Evolutionary conservation across 805 yeast genomes (phyloP).

Genomic region (Cyberlindnera petersonii): DNA sequence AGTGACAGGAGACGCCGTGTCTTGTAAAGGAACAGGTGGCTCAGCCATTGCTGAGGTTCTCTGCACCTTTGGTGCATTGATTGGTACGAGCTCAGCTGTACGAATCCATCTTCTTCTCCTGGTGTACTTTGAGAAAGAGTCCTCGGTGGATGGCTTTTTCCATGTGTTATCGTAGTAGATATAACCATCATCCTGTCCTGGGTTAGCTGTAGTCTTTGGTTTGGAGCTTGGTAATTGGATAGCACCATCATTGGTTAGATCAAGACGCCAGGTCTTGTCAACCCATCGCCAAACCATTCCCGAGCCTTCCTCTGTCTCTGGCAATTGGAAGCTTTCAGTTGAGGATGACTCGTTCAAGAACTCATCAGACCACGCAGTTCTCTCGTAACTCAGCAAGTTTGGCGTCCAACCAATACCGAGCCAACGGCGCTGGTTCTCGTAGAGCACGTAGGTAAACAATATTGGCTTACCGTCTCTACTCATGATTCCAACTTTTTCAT

Average conservation of each 20-base stretch:
- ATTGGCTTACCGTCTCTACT: slow-evolving; percentile 47
- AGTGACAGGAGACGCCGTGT: slow-evolving; percentile 16
- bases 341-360: slow-evolving; percentile 81
- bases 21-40: slow-evolving; percentile 3
- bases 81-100: slow-evolving; percentile 76
- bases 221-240: slow-evolving; percentile 64
- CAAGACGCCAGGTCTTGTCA: slow-evolving; percentile 88
- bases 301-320: slow-evolving; percentile 62
- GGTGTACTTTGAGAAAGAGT: slow-evolving; percentile 84
- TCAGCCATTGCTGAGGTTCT: slow-evolving; percentile 5
- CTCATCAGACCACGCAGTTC: slow-evolving; percentile 97
- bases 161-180: slow-evolving; percentile 90
- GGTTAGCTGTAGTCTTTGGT: slow-evolving; percentile 54
- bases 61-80: slow-evolving; percentile 17
- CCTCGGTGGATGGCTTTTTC: slow-evolving; percentile 87
- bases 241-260: slow-evolving; percentile 83
- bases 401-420: slow-evolving; percentile 97
- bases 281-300: slow-evolving; percentile 94
- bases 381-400: slow-evolving; percentile 83
- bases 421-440: slow-evolving; percentile 96
- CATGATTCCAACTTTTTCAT: slow-evolving; percentile 32
- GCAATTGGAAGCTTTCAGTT: slow-evolving; percentile 74
- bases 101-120: slow-evolving; percentile 95
- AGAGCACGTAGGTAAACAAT: slow-evolving; percentile 84
- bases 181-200: slow-evolving; percentile 77